A percentile compares a stretch with the other conserved stretches of the same genome.
Evolutionary conservation across 345 rosid genomes (phyloP).

Genomic region (Geranium rotundifolium): DNA sequence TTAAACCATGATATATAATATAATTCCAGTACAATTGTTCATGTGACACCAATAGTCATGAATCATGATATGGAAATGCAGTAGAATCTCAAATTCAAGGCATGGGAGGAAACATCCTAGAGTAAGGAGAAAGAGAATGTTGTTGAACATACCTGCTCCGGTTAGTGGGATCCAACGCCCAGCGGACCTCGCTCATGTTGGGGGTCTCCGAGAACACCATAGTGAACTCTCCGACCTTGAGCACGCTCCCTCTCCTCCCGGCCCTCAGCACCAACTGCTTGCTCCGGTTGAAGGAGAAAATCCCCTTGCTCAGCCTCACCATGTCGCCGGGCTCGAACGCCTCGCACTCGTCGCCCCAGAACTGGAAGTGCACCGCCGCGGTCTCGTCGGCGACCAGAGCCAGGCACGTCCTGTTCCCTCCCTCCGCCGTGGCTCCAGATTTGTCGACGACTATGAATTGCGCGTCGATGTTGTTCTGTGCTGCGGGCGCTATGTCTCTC

Average conservation of each 20-base stretch:
- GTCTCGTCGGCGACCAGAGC: slow-evolving; percentile 64
- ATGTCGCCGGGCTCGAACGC: slow-evolving; percentile 56
- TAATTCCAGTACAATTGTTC: too few relatives aligned
- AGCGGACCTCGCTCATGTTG: slow-evolving; percentile 58
- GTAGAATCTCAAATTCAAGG: too few relatives aligned
- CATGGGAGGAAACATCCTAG: too few relatives aligned
- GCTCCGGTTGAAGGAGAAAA: slow-evolving; percentile 52
- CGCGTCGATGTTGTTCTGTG: slow-evolving; percentile 58
- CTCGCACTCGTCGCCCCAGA: slow-evolving; percentile 70
- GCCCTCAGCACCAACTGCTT: slow-evolving; percentile 37
- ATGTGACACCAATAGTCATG: too few relatives aligned
- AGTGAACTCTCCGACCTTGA: slow-evolving; percentile 56
- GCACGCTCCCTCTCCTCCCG: slow-evolving; percentile 46
- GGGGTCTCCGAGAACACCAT: slow-evolving; percentile 63
- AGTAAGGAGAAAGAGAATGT: slow-evolving; percentile 2
- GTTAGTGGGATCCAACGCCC: slow-evolving; percentile 44
- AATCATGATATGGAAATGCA: too few relatives aligned
- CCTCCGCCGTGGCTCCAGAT: slow-evolving; percentile 14
- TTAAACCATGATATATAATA: too few relatives aligned
- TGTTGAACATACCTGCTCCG: slow-evolving; percentile 35
- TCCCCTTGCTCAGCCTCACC: slow-evolving; percentile 38
- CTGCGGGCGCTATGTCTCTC: slow-evolving; percentile 50
- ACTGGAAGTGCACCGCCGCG: slow-evolving; percentile 57
- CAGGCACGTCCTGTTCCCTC: slow-evolving; percentile 38
- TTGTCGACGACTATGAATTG: slow-evolving; percentile 54